These are phyloP conservation scores for Trichoderma orchidacearum DNA, from an alignment of 495 filamentous ascomycete species.

Conservation along the genomic window DNA sequence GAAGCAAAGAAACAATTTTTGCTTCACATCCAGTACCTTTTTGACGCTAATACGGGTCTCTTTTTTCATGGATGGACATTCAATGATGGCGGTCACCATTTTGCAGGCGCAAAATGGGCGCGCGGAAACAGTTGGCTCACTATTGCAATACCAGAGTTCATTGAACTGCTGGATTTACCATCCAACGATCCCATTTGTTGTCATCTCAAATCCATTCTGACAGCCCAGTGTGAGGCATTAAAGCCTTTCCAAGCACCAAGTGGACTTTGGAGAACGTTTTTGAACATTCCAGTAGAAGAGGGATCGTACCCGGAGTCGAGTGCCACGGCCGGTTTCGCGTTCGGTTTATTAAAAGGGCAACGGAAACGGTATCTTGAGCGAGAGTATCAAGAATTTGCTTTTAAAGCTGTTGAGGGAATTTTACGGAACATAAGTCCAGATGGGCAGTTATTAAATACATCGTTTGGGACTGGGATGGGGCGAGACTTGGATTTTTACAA, in stretches of 20 bases:
- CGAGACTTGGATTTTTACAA: conserved; percentile 53
- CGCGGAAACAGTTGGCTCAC: conserved; percentile 55
- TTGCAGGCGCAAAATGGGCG: conserved; percentile 56
- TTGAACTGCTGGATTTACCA: conserved; percentile 48
- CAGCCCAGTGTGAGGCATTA: conserved; percentile 49
- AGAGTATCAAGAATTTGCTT: conserved; percentile 30
- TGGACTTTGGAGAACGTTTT: conserved; percentile 55
- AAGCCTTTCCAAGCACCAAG: conserved; percentile 35
- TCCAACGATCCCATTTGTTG: conserved; percentile 42
- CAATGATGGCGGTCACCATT: conserved; percentile 52
- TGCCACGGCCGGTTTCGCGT: conserved; percentile 64
- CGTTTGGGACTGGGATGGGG: conserved; percentile 65
- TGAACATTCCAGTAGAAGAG: conserved; percentile 41
- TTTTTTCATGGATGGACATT: conserved; percentile 72
- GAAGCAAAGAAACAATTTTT: conserved; percentile 64
- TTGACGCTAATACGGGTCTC: conserved; percentile 50
- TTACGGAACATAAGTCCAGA: conserved; percentile 41
- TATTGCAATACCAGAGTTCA: conserved; percentile 59
- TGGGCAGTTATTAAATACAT: conserved; percentile 54
- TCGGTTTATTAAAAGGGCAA: conserved; percentile 56
- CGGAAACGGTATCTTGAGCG: conserved; percentile 50
- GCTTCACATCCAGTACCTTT: conserved; percentile 57
- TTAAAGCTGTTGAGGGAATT: conserved; percentile 47
- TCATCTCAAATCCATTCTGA: conserved; percentile 46
- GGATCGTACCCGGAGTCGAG: conserved; percentile 56